These are phyloP conservation scores for Auricularia heimuer DNA, from an alignment of 768 basidiomycete genomes.

Conservation along the genomic window DNA sequence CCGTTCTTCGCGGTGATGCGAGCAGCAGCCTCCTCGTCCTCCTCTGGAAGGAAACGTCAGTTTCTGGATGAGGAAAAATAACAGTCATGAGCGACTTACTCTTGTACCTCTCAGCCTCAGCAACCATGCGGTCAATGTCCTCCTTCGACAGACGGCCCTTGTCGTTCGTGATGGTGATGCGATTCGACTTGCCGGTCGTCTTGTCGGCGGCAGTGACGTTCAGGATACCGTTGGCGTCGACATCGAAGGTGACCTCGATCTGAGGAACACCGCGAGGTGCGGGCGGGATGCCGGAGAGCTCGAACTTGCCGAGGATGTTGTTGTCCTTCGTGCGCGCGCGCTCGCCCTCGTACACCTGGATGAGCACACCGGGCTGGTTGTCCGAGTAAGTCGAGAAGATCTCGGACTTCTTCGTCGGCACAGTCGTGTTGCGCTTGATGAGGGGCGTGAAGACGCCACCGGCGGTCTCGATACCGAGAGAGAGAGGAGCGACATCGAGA, in stretches of 20 bases:
- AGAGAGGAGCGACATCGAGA: slow-evolving; percentile 76
- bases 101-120: slow-evolving; percentile 90
- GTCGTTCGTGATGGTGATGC: slow-evolving; percentile 92
- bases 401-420: slow-evolving; percentile 98
- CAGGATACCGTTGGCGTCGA: slow-evolving; percentile 92
- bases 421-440: slow-evolving; percentile 97
- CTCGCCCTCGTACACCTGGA: slow-evolving; percentile 97
- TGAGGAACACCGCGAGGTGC: slow-evolving; percentile 98
- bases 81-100: slow-evolving; percentile 29
- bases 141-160: slow-evolving; percentile 96
- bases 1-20: slow-evolving; percentile 84
- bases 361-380: slow-evolving; percentile 97
- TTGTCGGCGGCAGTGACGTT: slow-evolving; percentile 95
- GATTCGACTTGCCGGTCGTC: slow-evolving; percentile 92
- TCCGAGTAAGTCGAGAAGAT: slow-evolving; percentile 98
- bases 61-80: slow-evolving; percentile 7
- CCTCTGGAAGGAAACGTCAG: slow-evolving; percentile 34
- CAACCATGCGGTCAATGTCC: slow-evolving; percentile 88
- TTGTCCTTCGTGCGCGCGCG: slow-evolving; percentile 98
- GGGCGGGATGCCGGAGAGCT: slow-evolving; percentile 91
- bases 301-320: slow-evolving; percentile 97
- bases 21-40: slow-evolving; percentile 78
- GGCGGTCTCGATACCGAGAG: slow-evolving; percentile 81
- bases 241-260: slow-evolving; percentile 95
- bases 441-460: slow-evolving; percentile 99